Evolutionary conservation across 1,139 yeast genomes (phyloP), one percentile per base, ranked within the genome.

Genomic region (Hyphopichia buzzinii): DNA sequence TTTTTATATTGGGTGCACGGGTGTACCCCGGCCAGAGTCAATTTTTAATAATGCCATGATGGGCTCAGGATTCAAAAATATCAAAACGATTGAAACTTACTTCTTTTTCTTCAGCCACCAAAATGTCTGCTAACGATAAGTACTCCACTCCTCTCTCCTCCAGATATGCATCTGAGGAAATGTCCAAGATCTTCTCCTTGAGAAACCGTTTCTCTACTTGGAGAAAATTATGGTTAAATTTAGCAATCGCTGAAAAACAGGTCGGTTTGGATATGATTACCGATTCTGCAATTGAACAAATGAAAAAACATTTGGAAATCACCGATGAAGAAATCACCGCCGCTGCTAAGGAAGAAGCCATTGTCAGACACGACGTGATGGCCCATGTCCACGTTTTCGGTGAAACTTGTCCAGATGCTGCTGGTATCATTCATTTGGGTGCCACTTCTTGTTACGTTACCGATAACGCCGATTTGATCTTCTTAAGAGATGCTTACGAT

Each of bases 321-420:
- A 83, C 97, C 16, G 97, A 92, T 61, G 92, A 87, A 49, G 97
- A 94, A 57, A 88, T 94, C 48, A 87, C 73, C 38, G 86, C 74
- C 41, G 97, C 98, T 31, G 72, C 92, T 37, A 79, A 79, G 55
- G 97, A 92, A 69, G 99, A 92, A 65, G 96, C 97, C 40, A 89
- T 85, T 61, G 97, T 92, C 39, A 85, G 99, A 72, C 99, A 92
- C 65, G 99, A 92, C 63, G 99, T 92, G 51, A 92, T 92, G 99
- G 96, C 98, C 40, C 98, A 92, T 54, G 97, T 92, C 43, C 98
- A 94, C 58, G 87, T 84, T 38, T 92, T 85, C 61, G 98, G 98
- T 48, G 76, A 83, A 50, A 80, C 86, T 23, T 86, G 95, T 54
- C 99, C 99, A 14, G 84, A 83, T 8, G 99, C 99, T 25, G 92